These are phyloP conservation scores for Luffa acutangula DNA, from an alignment of 306 rosid genomes.

Conservation along the genomic window DNA sequence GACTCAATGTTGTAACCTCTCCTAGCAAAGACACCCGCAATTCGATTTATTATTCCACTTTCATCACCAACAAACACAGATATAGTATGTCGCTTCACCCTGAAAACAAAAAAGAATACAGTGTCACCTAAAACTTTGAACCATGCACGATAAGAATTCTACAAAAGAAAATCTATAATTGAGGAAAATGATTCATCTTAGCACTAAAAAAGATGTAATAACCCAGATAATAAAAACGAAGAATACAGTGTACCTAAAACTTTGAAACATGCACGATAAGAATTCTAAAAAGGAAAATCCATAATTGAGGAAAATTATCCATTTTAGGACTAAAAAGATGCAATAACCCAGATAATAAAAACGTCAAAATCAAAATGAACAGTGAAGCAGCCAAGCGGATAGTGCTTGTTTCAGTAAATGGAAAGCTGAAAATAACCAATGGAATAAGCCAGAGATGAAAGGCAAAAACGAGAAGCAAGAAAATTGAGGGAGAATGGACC, in stretches of 20 bases:
- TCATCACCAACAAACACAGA: conserved; percentile 63
- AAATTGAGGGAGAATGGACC: background rate
- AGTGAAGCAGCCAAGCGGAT: background rate
- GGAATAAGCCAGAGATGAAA: background rate
- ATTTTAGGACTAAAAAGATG: background rate
- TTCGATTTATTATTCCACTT: conserved; percentile 58
- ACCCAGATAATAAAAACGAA: background rate
- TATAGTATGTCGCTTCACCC: conserved; percentile 44
- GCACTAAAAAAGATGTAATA: background rate
- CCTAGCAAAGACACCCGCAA: conserved; percentile 57
- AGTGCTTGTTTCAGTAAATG: background rate
- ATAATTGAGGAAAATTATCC: background rate
- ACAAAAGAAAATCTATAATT: background rate
- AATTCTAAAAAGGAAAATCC: background rate
- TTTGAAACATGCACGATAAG: background rate
- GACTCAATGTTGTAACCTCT: conserved; percentile 62
- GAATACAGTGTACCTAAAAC: background rate
- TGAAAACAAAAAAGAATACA: conserved; percentile 15
- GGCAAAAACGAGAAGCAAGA: background rate
- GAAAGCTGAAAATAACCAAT: background rate
- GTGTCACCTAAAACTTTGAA: background rate
- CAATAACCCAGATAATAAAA: background rate
- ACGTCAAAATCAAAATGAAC: background rate
- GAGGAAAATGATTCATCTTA: background rate
- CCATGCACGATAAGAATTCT: background rate